Evolutionary conservation across 805 yeast genomes (phyloP).

Genomic region (Scheffersomyces coipomensis): DNA sequence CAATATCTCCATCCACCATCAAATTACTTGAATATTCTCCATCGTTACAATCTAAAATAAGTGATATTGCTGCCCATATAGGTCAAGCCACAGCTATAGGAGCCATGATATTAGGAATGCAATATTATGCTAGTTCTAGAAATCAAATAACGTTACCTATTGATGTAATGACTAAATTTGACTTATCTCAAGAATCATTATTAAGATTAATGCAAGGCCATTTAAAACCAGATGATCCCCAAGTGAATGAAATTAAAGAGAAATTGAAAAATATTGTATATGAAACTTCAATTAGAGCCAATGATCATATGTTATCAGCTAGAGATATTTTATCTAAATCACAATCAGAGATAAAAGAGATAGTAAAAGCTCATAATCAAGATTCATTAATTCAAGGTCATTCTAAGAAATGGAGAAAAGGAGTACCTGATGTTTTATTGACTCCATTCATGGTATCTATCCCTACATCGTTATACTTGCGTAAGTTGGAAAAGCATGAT

Average conservation of each 20-base stretch:
- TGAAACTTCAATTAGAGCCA: constrained; percentile 71
- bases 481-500: constrained; percentile 57
- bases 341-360: constrained; percentile 30
- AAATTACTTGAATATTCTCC: constrained; percentile 47
- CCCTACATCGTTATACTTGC: constrained; percentile 64
- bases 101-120: constrained; percentile 57
- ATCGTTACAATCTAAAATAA: constrained; percentile 40
- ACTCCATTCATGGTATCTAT: constrained; percentile 67
- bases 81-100: constrained; percentile 81
- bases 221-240: constrained; percentile 19
- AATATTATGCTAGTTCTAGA: constrained; percentile 52
- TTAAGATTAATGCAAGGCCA: constrained; percentile 49
- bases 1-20: constrained; percentile 55
- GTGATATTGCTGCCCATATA: constrained; percentile 72
- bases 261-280: constrained; percentile 58
- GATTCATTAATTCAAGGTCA: constrained; percentile 24
- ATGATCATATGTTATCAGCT: constrained; percentile 76
- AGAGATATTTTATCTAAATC: constrained; percentile 48
- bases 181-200: constrained; percentile 63
- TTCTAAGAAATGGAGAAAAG: constrained; percentile 39
- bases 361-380: constrained; percentile 19
- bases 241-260: constrained; percentile 23
- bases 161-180: constrained; percentile 52
- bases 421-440: constrained; percentile 61
- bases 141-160: constrained; percentile 61